Conservation (phyloP, 2,329 filamentous ascomycete species). For the Diaporthe citrichinensis region DNA sequence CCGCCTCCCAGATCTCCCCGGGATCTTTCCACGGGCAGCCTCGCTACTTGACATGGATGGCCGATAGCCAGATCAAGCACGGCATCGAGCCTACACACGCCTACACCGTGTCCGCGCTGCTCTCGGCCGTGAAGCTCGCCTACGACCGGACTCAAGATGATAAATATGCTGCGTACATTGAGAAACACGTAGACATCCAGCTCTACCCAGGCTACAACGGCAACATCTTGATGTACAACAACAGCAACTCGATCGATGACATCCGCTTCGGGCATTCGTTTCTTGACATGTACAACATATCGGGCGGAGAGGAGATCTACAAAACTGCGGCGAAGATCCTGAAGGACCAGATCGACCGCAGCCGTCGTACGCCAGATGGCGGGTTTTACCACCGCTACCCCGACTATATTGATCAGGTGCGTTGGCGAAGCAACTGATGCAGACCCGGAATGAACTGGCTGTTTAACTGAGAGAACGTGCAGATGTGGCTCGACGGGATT, state of each 20-base stretch:
- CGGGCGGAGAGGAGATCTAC: constrained; percentile 6
- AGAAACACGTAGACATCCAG: constrained; percentile 3
- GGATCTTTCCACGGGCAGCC: constrained; percentile 19
- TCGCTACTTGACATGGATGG: constrained; percentile 27
- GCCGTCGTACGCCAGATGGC: constrained; percentile 3
- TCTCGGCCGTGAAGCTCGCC: constrained; percentile 9
- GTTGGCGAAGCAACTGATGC: constrained; percentile 30
- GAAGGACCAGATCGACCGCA: constrained; percentile 17
- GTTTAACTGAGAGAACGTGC: constrained; percentile 56
- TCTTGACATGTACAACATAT: constrained; percentile 10
- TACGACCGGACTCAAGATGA: constrained; percentile 11
- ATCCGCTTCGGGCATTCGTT: constrained; percentile 24
- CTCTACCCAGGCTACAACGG: constrained; percentile 5
- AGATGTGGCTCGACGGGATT: constrained; percentile 61
- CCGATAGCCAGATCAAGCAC: constrained; percentile 16
- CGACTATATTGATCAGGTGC: constrained; percentile 11
- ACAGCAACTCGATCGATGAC: constrained; percentile 21
- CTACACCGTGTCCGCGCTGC: constrained; percentile 17
- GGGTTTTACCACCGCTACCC: constrained; percentile 22
- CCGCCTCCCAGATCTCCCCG: background rate
- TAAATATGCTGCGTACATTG: constrained; percentile 3
- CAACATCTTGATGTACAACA: constrained; percentile 18
- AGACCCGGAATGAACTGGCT: constrained; percentile 47
- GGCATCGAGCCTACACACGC: constrained; percentile 22
- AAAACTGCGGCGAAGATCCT: constrained; percentile 1